Base-by-base conservation (phyloP, 176 grass and related monocot genomes). In the Echinochloa phyllopogon region DNA sequence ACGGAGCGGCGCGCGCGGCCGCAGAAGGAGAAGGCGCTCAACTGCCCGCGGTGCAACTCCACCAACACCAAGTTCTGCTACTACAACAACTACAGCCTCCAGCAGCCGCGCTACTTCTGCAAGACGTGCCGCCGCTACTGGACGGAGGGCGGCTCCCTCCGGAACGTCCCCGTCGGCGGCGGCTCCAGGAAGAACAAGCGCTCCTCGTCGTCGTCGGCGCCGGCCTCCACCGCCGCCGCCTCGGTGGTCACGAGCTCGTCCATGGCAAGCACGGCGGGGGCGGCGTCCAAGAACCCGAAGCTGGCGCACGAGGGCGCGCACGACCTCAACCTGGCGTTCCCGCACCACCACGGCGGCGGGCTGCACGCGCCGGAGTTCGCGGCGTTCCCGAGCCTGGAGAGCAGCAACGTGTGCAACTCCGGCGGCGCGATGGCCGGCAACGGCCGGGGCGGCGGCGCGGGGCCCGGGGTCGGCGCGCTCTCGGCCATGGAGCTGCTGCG, bases 41-140 rank as follows among this genome's bases (percentile, higher is more conserved):
- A 95, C 87, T 98, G 95, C 62, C 95, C 95, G 42, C 76, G 95
- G 93, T 98, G 95, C 91, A 94, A 95, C 76, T 98, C 95, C 49
- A 92, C 89, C 65, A 98, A 98, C 87, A 98, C 95, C 66, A 98
- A 98, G 80, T 98, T 98, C 84, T 98, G 95, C 88, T 98, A 98
- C 82, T 98, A 98, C 85, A 98, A 98, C 79, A 98, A 98, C 87
- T 98, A 98, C 91, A 95, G 93, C 93, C 93, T 95, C 63, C 92
- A 90, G 55, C 95, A 98, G 82, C 95, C 95, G 27, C 90, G 95
- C 61, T 98, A 98, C 91, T 98, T 98, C 85, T 98, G 93, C 89
- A 98, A 98, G 89, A 95, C 95, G 55, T 98, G 95, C 86, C 87
- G 93, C 55, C 88, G 95, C 76, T 98, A 98, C 71, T 98, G 95